Evolutionary conservation across 2,329 filamentous ascomycete species (phyloP).

Genomic region (Diaporthe nobilis): DNA sequence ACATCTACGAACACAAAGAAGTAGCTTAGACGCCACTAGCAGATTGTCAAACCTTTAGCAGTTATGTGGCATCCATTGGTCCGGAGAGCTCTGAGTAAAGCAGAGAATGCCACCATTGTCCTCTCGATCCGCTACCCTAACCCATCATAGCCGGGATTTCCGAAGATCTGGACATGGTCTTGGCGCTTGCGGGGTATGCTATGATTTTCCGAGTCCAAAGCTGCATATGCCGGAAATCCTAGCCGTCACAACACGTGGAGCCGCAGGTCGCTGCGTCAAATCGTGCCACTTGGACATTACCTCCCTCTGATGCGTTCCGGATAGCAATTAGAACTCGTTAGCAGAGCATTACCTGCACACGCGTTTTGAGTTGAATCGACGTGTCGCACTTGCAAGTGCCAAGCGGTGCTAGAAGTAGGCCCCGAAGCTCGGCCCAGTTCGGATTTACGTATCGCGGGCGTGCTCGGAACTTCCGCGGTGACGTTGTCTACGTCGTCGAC

Average conservation of each 20-base stretch:
- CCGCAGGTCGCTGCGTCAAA: neutral
- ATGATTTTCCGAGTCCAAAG: conserved; percentile 6
- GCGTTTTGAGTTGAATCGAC: conserved; percentile 10
- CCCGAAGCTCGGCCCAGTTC: conserved; percentile 33
- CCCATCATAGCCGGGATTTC: conserved; percentile 15
- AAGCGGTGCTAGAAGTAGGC: conserved; percentile 36
- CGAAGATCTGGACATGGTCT: conserved; percentile 14
- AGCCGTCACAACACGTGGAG: neutral
- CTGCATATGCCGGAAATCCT: conserved; percentile 1
- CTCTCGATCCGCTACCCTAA: conserved; percentile 16
- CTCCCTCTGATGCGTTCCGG: neutral
- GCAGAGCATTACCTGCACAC: neutral
- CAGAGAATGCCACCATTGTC: too few relatives aligned
- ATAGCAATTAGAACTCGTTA: neutral
- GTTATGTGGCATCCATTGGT: too few relatives aligned
- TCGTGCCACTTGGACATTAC: conserved; percentile 3
- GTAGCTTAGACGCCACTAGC: too few relatives aligned
- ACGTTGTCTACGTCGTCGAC: neutral
- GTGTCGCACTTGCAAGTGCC: neutral
- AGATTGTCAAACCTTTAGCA: too few relatives aligned
- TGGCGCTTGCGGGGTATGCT: conserved; percentile 20
- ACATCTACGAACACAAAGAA: too few relatives aligned
- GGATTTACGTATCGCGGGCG: conserved; percentile 31
- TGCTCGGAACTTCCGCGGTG: conserved; percentile 14
- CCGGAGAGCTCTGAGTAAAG: too few relatives aligned